Evolutionary conservation across 305 asterid genomes (phyloP).

Genomic region (Fraxinus dipetala): DNA sequence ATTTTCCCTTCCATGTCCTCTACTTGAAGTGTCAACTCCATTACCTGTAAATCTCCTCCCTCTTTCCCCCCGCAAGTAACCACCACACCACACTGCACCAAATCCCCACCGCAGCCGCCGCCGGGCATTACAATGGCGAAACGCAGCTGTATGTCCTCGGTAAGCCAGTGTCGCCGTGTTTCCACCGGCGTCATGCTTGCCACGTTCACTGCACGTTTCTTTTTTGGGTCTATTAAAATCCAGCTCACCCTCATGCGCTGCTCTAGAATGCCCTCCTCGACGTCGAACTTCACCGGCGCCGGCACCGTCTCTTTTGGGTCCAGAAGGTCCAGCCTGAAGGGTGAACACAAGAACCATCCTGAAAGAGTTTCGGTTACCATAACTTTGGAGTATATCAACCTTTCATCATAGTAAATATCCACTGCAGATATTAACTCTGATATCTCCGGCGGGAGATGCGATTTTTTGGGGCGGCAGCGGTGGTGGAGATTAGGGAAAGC

Average conservation of each 20-base stretch:
- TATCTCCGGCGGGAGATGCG: neutral
- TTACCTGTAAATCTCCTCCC: constrained; percentile 59
- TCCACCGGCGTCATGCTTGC: constrained; percentile 37
- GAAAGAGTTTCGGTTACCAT: constrained; percentile 41
- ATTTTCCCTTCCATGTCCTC: constrained; percentile 74
- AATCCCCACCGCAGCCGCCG: neutral
- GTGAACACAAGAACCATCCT: constrained; percentile 59
- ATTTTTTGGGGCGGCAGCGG: neutral
- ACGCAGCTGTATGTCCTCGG: constrained; percentile 38
- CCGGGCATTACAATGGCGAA: constrained; percentile 31
- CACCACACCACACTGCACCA: constrained; percentile 45
- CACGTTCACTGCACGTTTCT: constrained; percentile 36
- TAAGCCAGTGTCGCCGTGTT: constrained; percentile 45
- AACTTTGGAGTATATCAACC: constrained; percentile 48
- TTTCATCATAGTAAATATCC: constrained; percentile 49
- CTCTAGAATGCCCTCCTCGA: constrained; percentile 40
- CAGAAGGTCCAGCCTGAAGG: constrained; percentile 56
- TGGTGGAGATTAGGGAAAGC: constrained; percentile 46
- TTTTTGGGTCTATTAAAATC: constrained; percentile 46
- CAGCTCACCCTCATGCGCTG: constrained; percentile 42
- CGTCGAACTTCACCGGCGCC: constrained; percentile 42
- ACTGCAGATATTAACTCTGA: constrained; percentile 62
- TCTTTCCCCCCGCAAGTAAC: constrained; percentile 52
- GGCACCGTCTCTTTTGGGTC: constrained; percentile 42
- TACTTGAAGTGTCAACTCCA: constrained; percentile 60